Evolutionary conservation across 2,329 filamentous ascomycete genomes (phyloP).

Genomic region (Aspergillus sp.): DNA sequence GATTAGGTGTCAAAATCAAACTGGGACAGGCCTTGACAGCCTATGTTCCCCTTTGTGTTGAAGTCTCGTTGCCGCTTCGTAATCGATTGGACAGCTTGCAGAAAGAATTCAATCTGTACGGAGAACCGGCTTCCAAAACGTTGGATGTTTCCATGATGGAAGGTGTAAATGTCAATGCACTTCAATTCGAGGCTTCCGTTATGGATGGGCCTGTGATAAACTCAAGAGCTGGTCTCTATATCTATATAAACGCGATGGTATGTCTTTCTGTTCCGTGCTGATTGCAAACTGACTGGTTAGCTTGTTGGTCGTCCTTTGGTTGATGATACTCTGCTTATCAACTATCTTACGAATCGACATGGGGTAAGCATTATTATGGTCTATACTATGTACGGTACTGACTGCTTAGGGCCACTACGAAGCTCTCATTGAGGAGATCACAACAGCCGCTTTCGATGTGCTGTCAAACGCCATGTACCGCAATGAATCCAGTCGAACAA

Average conservation of each 20-base stretch:
- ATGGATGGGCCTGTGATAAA: slow-evolving; percentile 67
- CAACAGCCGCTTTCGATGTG: slow-evolving; percentile 84
- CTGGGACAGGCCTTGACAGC: slow-evolving; percentile 34
- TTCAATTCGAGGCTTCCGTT: slow-evolving; percentile 51
- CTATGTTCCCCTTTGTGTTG: slow-evolving; percentile 37
- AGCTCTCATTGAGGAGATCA: slow-evolving; percentile 72
- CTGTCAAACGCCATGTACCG: slow-evolving; percentile 82
- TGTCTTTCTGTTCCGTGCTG: slow-evolving; percentile 1
- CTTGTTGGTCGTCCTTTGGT: slow-evolving; percentile 76
- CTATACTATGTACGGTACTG: not conserved
- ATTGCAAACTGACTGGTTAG: slow-evolving; percentile 44
- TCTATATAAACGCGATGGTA: slow-evolving; percentile 79
- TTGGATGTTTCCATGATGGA: slow-evolving; percentile 41
- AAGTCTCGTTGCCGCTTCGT: slow-evolving; percentile 34
- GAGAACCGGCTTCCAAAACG: slow-evolving; percentile 36
- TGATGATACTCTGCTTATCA: slow-evolving; percentile 73
- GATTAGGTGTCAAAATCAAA: slow-evolving; percentile 30
- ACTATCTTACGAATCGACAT: slow-evolving; percentile 79
- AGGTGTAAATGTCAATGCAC: slow-evolving; percentile 39
- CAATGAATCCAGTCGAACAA: slow-evolving; percentile 53
- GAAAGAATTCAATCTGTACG: slow-evolving; percentile 38
- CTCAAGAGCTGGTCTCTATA: slow-evolving; percentile 75
- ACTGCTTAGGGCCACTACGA: slow-evolving; percentile 65
- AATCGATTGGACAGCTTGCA: slow-evolving; percentile 36
- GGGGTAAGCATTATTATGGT: slow-evolving; percentile 50